A percentile compares a stretch with the other conserved stretches of the same genome.
Evolutionary conservation across 2,329 filamentous ascomycete genomes (phyloP).

Genomic region (Teratosphaeria nubilosa): DNA sequence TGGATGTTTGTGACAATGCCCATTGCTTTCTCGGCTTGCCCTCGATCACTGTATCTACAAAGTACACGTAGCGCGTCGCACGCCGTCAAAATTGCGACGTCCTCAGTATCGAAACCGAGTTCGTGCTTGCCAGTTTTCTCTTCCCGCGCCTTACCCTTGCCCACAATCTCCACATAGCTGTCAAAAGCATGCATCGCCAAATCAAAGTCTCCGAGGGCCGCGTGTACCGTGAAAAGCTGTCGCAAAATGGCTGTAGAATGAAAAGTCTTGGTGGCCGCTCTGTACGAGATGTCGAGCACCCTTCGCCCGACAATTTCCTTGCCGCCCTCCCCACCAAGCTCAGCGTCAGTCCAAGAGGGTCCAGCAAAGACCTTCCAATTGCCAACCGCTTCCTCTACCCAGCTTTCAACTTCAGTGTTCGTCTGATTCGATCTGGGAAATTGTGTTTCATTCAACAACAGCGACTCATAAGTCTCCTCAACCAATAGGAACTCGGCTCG

Average conservation of each 20-base stretch:
- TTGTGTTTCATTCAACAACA: constrained; percentile 65
- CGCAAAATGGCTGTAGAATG: constrained; percentile 85
- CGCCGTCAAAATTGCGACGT: constrained; percentile 64
- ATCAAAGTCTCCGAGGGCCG: constrained; percentile 82
- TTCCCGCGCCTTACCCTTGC: constrained; percentile 71
- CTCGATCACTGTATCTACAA: constrained; percentile 66
- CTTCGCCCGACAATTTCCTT: constrained; percentile 64
- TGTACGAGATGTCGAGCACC: constrained; percentile 77
- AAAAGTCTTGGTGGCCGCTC: constrained; percentile 83
- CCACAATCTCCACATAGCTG: constrained; percentile 82
- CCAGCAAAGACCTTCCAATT: constrained; percentile 84
- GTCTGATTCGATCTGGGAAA: constrained; percentile 78
- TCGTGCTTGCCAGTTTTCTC: constrained; percentile 63
- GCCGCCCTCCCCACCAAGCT: constrained; percentile 73
- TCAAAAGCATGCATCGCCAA: constrained; percentile 84
- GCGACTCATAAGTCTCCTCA: constrained; percentile 67
- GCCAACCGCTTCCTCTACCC: constrained; percentile 65
- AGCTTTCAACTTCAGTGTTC: constrained; percentile 70
- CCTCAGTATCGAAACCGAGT: constrained; percentile 66
- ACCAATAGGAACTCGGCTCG: constrained; percentile 68
- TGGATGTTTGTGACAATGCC: constrained; percentile 62
- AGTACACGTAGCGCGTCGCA: constrained; percentile 70
- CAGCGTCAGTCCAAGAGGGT: constrained; percentile 66
- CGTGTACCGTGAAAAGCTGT: constrained; percentile 77
- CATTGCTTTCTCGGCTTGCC: constrained; percentile 69